Conservation (phyloP, 1,139 yeast species). For the Blastobotrys apis region DNA sequence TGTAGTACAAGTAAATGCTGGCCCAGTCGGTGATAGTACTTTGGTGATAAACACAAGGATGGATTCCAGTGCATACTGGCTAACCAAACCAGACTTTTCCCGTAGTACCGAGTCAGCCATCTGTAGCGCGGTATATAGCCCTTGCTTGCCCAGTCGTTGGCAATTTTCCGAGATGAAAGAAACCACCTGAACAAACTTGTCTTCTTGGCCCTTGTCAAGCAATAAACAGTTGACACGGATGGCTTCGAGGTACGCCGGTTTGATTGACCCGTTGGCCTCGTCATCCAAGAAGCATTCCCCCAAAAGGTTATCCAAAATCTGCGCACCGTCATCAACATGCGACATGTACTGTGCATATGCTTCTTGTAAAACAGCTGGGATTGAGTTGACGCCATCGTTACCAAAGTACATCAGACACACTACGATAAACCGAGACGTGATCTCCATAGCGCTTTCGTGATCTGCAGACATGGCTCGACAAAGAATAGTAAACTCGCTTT, state of each 20-base stretch:
- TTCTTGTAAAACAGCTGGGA: neutral
- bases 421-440: constrained; percentile 9
- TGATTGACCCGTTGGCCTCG: neutral
- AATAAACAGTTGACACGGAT: constrained; percentile 5
- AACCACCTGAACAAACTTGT: constrained; percentile 3
- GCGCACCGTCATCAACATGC: neutral
- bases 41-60: constrained; percentile 40
- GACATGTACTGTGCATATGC: neutral
- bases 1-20: constrained; percentile 8
- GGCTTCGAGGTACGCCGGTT: constrained; percentile 7
- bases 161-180: constrained; percentile 2
- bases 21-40: constrained; percentile 24
- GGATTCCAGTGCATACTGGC: constrained; percentile 65
- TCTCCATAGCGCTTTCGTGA: neutral
- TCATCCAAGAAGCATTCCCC: neutral
- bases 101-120: constrained; percentile 42
- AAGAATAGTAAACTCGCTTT: neutral
- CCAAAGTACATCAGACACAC: neutral
- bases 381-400: neutral
- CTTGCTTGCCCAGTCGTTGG: constrained; percentile 5
- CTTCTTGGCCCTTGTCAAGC: constrained; percentile 10
- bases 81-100: constrained; percentile 54
- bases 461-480: neutral
- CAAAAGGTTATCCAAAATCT: neutral
- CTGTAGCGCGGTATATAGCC: constrained; percentile 10